Conservation (phyloP, 2,329 filamentous ascomycete species). For the Juglanconis juglandina region DNA sequence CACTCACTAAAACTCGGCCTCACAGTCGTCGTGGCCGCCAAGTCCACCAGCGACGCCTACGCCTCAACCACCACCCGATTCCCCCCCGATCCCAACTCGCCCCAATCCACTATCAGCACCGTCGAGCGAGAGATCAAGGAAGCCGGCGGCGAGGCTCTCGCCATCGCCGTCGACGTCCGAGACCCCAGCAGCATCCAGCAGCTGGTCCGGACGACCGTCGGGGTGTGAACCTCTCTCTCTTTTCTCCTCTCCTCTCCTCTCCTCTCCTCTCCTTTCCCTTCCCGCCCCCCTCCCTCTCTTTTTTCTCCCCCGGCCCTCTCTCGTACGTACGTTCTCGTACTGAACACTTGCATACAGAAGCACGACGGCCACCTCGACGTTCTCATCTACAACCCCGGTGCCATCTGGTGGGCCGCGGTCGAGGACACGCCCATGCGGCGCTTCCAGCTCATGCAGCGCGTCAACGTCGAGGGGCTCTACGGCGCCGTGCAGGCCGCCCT, state of each 20-base stretch:
- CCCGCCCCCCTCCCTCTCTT: not conserved
- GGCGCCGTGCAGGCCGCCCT: constrained; percentile 65
- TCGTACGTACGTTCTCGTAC: not conserved
- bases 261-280: not conserved
- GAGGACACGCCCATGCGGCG: constrained; percentile 69
- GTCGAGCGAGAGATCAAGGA: constrained; percentile 70
- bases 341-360: constrained; percentile 23
- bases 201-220: constrained; percentile 57
- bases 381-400: constrained; percentile 78
- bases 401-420: constrained; percentile 80
- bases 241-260: too few species aligned
- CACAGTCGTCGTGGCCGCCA: constrained; percentile 72
- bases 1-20: not conserved
- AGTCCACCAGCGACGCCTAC: constrained; percentile 63
- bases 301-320: not conserved
- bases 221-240: constrained; percentile 26
- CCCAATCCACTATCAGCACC: constrained; percentile 73
- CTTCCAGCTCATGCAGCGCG: constrained; percentile 74
- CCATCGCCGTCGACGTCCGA: constrained; percentile 69
- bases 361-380: constrained; percentile 66
- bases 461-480: constrained; percentile 76
- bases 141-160: constrained; percentile 60
- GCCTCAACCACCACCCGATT: constrained; percentile 51
- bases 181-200: constrained; percentile 56
- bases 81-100: constrained; percentile 73